Percentiles rank a stretch among this genome's conserved stretches.
phyloP scores from a whole-genome alignment of 768 basidiomycete genomes.

The Austroboletus eburneus region DNA sequence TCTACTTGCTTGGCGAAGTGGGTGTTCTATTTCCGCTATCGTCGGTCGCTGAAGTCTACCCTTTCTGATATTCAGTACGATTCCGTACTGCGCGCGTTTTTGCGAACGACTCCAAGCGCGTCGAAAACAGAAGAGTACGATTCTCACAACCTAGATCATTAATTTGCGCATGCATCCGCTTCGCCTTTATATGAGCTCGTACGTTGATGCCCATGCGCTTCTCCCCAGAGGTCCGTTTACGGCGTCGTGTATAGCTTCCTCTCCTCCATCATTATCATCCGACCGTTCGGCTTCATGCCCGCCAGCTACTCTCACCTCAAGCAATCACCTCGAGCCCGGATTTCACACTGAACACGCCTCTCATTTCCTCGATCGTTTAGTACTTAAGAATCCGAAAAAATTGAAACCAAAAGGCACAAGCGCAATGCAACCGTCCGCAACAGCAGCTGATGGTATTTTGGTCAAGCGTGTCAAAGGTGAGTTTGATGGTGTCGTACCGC shows the following conservation, averaged over 20 bases:
- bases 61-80: slow-evolving; percentile 43
- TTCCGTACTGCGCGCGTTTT: slow-evolving; percentile 44
- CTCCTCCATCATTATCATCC: slow-evolving; percentile 89
- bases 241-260: slow-evolving; percentile 50
- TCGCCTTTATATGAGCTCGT: slow-evolving; percentile 91
- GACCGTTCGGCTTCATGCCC: slow-evolving; percentile 79
- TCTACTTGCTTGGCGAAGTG: slow-evolving; percentile 87
- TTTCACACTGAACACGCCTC: slow-evolving; percentile 86
- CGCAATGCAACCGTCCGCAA: slow-evolving; percentile 93
- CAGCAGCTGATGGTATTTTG: slow-evolving; percentile 54
- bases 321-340: slow-evolving; percentile 82
- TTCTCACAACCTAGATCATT: slow-evolving; percentile 84
- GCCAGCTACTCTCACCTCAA: slow-evolving; percentile 68
- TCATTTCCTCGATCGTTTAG: slow-evolving; percentile 95
- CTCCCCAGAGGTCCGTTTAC: background rate
- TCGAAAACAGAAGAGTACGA: slow-evolving; percentile 56
- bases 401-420: slow-evolving; percentile 67
- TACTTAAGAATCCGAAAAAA: slow-evolving; percentile 94
- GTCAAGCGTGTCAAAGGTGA: slow-evolving; percentile 71
- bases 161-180: slow-evolving; percentile 73
- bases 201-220: slow-evolving; percentile 24
- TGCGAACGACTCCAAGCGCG: slow-evolving; percentile 33
- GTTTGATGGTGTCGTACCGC: slow-evolving; percentile 40
- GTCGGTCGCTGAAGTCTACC: background rate
- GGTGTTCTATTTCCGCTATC: slow-evolving; percentile 15